Conservation (phyloP, 208 protist species). For the Leishmania tarentolae region DNA sequence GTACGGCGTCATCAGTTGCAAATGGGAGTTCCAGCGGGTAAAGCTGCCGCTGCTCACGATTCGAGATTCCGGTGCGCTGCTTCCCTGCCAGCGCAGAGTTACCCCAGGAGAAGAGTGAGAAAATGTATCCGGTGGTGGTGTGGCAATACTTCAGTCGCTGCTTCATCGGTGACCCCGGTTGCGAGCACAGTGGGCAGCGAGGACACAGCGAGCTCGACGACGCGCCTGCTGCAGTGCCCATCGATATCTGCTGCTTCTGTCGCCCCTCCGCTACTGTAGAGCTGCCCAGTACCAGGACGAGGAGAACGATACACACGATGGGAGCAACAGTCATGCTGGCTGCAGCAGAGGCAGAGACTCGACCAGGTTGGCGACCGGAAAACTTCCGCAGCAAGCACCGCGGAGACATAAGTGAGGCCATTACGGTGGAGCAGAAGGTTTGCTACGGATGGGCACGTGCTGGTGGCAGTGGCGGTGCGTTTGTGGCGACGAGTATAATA, state of each 20-base stretch:
- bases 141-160: conserved; percentile 48
- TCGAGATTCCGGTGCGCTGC: conserved; percentile 3
- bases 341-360: neutral
- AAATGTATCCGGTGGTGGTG: conserved; percentile 18
- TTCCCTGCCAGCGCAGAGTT: conserved; percentile 17
- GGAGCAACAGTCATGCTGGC: neutral
- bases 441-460: neutral
- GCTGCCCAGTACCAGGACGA: neutral
- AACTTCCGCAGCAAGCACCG: neutral
- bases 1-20: conserved; percentile 36
- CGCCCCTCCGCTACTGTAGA: neutral
- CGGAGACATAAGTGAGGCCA: neutral
- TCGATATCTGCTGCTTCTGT: neutral
- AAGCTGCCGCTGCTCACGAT: conserved; percentile 19
- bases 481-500: neutral
- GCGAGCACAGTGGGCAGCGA: conserved; percentile 49
- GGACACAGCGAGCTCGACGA: conserved; percentile 33
- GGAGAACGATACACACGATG: neutral
- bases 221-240: neutral
- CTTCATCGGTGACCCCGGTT: conserved; percentile 18
- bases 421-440: neutral
- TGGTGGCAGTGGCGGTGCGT: neutral
- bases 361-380: neutral
- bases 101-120: conserved; percentile 29
- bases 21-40: conserved; percentile 66